Evolutionary conservation across 2,329 filamentous ascomycete species (phyloP).

Genomic region (Phoma sp.): DNA sequence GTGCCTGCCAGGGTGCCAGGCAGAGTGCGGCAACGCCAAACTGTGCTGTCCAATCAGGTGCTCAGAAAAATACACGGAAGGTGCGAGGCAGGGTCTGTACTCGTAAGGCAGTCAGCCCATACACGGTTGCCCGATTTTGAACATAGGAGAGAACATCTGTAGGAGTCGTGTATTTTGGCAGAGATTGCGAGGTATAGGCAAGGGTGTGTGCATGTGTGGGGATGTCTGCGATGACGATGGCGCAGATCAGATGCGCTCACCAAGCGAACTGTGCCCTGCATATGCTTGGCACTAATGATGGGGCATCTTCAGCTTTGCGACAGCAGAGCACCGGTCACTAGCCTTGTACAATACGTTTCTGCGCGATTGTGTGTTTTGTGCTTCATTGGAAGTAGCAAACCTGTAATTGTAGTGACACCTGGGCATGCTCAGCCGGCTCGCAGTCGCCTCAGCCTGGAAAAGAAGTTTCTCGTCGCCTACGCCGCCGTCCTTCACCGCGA

Average conservation of each 20-base stretch:
- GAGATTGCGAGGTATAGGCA: too few relatives aligned
- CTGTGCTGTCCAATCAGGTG: slow-evolving; percentile 18
- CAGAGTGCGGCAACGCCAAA: slow-evolving; percentile 6
- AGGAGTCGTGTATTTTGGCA: too few relatives aligned
- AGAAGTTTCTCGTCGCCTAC: slow-evolving; percentile 31
- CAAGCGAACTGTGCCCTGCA: slow-evolving; percentile 26
- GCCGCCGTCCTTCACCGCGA: slow-evolving; percentile 17
- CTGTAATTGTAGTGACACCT: slow-evolving; percentile 11
- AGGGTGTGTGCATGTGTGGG: neutral
- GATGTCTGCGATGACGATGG: slow-evolving; percentile 8
- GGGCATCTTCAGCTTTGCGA: slow-evolving; percentile 12
- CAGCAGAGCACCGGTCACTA: neutral
- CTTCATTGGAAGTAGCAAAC: slow-evolving; percentile 12
- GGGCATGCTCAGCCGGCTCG: slow-evolving; percentile 40
- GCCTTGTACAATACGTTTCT: slow-evolving; percentile 12
- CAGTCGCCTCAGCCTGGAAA: slow-evolving; percentile 36
- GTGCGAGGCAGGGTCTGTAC: neutral
- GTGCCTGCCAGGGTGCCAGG: neutral
- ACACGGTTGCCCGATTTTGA: too few relatives aligned
- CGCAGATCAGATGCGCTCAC: slow-evolving; percentile 17
- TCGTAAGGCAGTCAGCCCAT: too few relatives aligned
- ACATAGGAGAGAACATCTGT: too few relatives aligned
- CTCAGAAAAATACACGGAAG: neutral
- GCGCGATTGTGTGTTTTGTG: slow-evolving; percentile 8
- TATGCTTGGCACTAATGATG: slow-evolving; percentile 13